These are phyloP conservation scores for Aspergillus taichungensis DNA, from an alignment of 495 filamentous ascomycete species.

Conservation along the genomic window DNA sequence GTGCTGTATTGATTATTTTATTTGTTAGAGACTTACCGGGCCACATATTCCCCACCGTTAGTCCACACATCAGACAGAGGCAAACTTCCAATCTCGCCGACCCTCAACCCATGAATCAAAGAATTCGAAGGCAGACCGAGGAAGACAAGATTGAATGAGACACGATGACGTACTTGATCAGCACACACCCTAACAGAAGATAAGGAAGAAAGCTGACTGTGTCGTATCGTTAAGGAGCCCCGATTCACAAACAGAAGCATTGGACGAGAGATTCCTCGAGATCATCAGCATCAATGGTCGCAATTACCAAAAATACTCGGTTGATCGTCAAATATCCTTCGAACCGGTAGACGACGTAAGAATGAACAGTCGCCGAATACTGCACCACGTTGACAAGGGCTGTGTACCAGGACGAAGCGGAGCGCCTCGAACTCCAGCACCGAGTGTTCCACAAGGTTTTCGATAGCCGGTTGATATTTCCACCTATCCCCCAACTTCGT, in stretches of 20 bases:
- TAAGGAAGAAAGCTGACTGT: conserved; percentile 12
- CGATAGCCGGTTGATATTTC: conserved; percentile 69
- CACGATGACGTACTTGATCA: conserved; percentile 29
- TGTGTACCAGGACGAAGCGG: conserved; percentile 61
- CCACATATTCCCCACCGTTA: too few species aligned
- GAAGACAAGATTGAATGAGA: neutral
- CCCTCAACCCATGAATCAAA: conserved; percentile 6
- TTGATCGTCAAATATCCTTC: conserved; percentile 66
- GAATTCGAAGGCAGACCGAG: conserved; percentile 3
- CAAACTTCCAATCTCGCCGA: conserved; percentile 3
- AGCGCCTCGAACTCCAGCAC: conserved; percentile 65
- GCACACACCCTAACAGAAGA: conserved; percentile 1
- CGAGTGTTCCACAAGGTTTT: conserved; percentile 63
- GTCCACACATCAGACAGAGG: too few species aligned
- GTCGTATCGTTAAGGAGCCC: conserved; percentile 30
- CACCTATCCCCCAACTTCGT: conserved; percentile 54
- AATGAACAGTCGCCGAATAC: neutral
- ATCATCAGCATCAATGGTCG: conserved; percentile 59
- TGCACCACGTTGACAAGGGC: conserved; percentile 8
- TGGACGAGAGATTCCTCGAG: conserved; percentile 54
- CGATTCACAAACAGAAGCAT: conserved; percentile 40
- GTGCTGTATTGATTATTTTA: conserved; percentile 11
- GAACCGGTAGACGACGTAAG: conserved; percentile 80
- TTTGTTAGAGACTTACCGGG: conserved; percentile 3
- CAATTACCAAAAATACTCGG: conserved; percentile 62